A percentile compares a stretch with the other conserved stretches of the same genome.
These are phyloP conservation scores for Macrophomina pseudophaseolina DNA, from an alignment of 2,329 filamentous ascomycete species.

Conservation along the genomic window DNA sequence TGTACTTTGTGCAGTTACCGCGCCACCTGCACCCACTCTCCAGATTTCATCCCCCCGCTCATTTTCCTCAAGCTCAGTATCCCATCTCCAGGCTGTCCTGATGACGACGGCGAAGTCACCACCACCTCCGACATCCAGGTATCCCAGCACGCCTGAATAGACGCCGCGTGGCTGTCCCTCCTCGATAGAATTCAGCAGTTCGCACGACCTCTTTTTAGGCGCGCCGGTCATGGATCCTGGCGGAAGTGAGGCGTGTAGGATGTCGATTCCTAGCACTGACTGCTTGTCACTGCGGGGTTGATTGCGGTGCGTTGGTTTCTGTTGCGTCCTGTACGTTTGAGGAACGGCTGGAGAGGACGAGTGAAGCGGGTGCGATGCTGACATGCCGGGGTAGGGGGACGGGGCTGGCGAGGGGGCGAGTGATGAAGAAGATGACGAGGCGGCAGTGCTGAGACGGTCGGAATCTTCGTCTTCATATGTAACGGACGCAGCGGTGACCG, in stretches of 20 bases:
- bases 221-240: conserved; percentile 97
- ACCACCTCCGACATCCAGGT: conserved; percentile 81
- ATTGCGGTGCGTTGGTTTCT: not conserved
- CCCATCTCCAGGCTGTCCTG: conserved; percentile 76
- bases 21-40: conserved; percentile 88
- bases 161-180: conserved; percentile 64
- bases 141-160: conserved; percentile 89
- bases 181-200: conserved; percentile 77
- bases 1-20: conserved; percentile 84
- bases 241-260: conserved; percentile 77
- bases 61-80: conserved; percentile 54
- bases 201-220: conserved; percentile 90
- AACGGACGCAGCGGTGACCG: not conserved
- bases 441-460: not conserved
- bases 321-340: not conserved
- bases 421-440: not conserved
- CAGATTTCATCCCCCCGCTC: conserved; percentile 61
- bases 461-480: not conserved
- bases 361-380: conserved; percentile 9
- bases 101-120: conserved; percentile 95
- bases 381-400: not conserved
- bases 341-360: not conserved
- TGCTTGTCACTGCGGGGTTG: not conserved
- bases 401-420: not conserved
- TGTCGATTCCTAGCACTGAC: conserved; percentile 67